Conservation (phyloP, 768 basidiomycete genomes). For the Suillus discolor region DNA sequence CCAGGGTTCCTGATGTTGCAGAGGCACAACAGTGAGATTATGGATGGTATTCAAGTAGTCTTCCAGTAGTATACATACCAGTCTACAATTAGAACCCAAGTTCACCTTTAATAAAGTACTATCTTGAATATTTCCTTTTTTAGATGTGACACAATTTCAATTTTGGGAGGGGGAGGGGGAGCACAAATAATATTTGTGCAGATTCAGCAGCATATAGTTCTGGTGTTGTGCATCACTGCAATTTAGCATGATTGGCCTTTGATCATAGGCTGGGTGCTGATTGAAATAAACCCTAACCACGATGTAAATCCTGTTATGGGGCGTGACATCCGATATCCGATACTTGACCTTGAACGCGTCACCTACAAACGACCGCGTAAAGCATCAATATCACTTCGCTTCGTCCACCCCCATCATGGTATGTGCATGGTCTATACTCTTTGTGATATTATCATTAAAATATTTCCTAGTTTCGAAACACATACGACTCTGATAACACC, state of each 20-base stretch:
- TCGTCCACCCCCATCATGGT: slow-evolving; percentile 31
- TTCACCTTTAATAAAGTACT: too few relatives aligned
- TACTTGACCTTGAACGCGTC: slow-evolving; percentile 33
- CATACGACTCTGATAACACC: slow-evolving; percentile 98
- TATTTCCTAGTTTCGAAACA: slow-evolving; percentile 77
- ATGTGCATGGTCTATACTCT: slow-evolving; percentile 14
- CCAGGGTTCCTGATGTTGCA: too few relatives aligned
- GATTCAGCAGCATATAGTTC: background rate
- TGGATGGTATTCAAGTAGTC: too few relatives aligned
- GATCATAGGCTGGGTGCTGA: background rate
- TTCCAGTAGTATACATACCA: too few relatives aligned
- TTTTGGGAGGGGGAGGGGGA: too few relatives aligned
- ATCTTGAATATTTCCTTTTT: too few relatives aligned
- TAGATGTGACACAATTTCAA: too few relatives aligned
- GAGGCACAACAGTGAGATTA: too few relatives aligned
- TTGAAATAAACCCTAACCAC: slow-evolving; percentile 8
- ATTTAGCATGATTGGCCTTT: background rate
- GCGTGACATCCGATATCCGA: slow-evolving; percentile 16
- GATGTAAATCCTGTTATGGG: background rate
- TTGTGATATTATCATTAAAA: slow-evolving; percentile 11
- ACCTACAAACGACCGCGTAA: slow-evolving; percentile 19
- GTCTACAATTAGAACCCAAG: too few relatives aligned
- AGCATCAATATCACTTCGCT: slow-evolving; percentile 15
- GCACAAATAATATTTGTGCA: too few relatives aligned
- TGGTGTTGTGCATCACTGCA: background rate